Evolutionary conservation across 371 early-diverging fungal species (phyloP), one percentile per base, ranked within the genome.

Genomic region (Mortierella sp.): DNA sequence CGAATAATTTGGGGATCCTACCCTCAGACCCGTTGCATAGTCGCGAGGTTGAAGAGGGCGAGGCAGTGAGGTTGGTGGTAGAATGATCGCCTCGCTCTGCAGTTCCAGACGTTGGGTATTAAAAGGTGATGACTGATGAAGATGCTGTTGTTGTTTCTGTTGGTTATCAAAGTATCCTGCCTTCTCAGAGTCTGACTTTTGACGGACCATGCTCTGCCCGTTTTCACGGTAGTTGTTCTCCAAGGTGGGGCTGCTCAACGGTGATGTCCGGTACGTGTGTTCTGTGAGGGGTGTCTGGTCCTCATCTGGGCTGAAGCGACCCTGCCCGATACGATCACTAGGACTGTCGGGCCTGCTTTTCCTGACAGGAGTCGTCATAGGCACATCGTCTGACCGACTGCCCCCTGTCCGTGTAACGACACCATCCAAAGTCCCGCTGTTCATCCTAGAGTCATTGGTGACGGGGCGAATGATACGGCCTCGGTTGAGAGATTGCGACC

Each of bases 351-450:
- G 77, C 18, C 82, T 79, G 29, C 49, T 68, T 2, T 48, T 41
- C 65, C 55, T 79, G 24, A 75, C 41, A 4, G 77, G 70, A 0
- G 77, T 51, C 5, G 38, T 74, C 71, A 83, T 44, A 29, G 65
- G 55, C 55, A 71, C 44, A 49, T 32, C 32, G 1, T 81, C 79
- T n/a, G 71, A 32, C 21, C 79, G 74, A 14, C 24, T 75, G 41
- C 65, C 49, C 32, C 71, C 56, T 1, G 82, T 51, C 46, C 77
- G 70, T 2, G 72, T 44, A 5, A 85, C 80, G 38, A 74, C 72
- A 8, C 86, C 86, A 63, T 86, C 86, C 74, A 86, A 29, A 1
- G 87, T 83, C 3, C 87, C 87, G 44, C 81, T 83, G 48, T 54
- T 83, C 81, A 81, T 78, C 60, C 78, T 83, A n/a, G 81, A 71